phyloP scores from a whole-genome alignment of 345 rosid species.

The Syzygium grande region DNA sequence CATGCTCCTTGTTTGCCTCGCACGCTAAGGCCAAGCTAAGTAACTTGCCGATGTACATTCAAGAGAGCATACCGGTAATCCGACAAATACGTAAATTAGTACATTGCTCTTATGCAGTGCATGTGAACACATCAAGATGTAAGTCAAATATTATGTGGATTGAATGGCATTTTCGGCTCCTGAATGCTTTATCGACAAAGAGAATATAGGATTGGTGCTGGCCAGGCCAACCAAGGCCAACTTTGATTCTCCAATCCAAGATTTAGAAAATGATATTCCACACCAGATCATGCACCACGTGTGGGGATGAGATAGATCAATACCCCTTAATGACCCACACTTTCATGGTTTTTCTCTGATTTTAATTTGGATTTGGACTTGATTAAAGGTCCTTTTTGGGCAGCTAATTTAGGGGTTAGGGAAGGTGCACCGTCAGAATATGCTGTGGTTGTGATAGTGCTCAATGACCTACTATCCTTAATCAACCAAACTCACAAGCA shows the following conservation, averaged over 20 bases:
- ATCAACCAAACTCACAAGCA: neutral
- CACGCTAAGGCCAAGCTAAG: neutral
- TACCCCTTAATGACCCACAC: neutral
- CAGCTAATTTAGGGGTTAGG: neutral
- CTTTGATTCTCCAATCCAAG: neutral
- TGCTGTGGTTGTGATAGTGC: neutral
- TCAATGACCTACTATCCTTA: neutral
- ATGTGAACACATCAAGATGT: neutral
- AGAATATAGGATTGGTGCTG: neutral
- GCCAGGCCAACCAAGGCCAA: neutral
- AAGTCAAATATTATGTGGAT: neutral
- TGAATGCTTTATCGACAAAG: neutral
- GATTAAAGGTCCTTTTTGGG: neutral
- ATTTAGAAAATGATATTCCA: neutral
- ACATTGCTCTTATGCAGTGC: neutral
- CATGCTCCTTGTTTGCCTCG: neutral
- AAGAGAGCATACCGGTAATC: neutral
- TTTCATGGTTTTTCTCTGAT: neutral
- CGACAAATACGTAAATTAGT: neutral
- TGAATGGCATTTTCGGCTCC: neutral
- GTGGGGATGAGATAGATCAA: neutral
- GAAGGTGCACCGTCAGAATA: slow-evolving; percentile 1
- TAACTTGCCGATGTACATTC: neutral
- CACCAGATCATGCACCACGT: neutral
- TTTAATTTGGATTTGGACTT: neutral